Conservation (phyloP, 176 grass and related monocot species). For the Bothriochloa decipiens region DNA sequence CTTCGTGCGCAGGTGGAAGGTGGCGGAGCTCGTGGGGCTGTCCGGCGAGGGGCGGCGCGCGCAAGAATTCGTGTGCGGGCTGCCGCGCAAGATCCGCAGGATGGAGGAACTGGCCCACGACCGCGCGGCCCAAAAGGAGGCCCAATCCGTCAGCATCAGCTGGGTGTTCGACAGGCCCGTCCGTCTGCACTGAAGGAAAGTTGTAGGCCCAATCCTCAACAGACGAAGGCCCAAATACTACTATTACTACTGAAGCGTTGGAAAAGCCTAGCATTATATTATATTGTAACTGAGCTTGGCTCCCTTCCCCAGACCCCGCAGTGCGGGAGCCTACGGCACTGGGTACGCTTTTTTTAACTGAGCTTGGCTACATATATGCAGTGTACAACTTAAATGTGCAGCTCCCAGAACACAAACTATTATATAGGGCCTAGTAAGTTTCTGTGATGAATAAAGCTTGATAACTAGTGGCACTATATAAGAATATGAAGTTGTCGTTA, state of each 20-base stretch:
- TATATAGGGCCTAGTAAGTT: background rate
- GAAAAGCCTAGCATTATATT: background rate
- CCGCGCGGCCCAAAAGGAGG: background rate
- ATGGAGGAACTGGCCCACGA: constrained; percentile 31
- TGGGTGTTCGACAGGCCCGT: constrained; percentile 46
- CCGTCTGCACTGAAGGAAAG: constrained; percentile 13
- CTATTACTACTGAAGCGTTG: background rate
- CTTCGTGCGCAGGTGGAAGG: constrained; percentile 29
- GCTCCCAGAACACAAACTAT: background rate
- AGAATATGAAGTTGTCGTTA: background rate
- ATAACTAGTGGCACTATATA: background rate
- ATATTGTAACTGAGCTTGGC: background rate
- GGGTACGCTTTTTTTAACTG: too few species aligned
- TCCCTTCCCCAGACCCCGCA: too few species aligned
- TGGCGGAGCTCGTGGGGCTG: constrained; percentile 19
- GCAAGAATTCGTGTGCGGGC: constrained; percentile 45
- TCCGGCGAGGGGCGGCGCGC: constrained; percentile 42
- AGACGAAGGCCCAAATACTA: background rate
- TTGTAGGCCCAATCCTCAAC: background rate
- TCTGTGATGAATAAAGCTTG: background rate
- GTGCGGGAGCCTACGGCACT: too few species aligned
- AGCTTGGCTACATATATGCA: background rate
- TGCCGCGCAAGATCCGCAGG: constrained; percentile 28
- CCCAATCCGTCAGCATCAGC: background rate
- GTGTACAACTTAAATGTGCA: background rate